Evolutionary conservation across 306 rosid species (phyloP), one percentile per base, ranked within the genome.

Genomic region (Fagus sylvatica): DNA sequence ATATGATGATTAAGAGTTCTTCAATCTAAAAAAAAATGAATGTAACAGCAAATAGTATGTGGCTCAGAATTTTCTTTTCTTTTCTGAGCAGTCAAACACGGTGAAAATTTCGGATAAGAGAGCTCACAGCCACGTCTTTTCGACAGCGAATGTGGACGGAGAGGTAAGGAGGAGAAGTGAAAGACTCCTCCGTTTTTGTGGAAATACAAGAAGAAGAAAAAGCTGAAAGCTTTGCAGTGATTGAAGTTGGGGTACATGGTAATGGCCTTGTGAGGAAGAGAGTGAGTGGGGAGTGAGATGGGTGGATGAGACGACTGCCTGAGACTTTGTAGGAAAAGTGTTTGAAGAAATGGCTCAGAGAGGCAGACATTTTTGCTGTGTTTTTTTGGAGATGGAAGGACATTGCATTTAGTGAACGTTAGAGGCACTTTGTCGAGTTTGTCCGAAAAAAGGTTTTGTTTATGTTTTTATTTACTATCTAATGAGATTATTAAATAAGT

Each of bases 141-240:
- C 83, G 88, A 62, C 97, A 94, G 55, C 84, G 87, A 82, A 94
- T 85, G 34, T 86, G 82, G 64, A 92, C 97, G 5, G 90, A 84
- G 36, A 79, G 85, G 56, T 89, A 90, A 67, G 90, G 73, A 2
- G 79, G 76, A 2, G 78, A 76, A 72, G 85, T 37, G 60, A 53
- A 22, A 37, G 92, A 69, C 43, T 88, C 79, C 49, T 88, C 79
- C 69, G 74, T 49, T 15, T 53, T 75, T 4, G 81, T 22, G 64
- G 84, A 53, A 55, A 80, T 1, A 51, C 37, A 33, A 30, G 85
- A 71, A 72, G 91, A 77, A 66, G 74, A 54, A 75, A 87, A 42
- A 16, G 92, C 53, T 30, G 85, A 86, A 72, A 66, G 59, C 11
- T 73, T 78, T 51, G 75, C 71, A 34, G 83, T 43, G n/a, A 55